Conservation (phyloP, 768 basidiomycete species). For the Crucibulum laeve region DNA sequence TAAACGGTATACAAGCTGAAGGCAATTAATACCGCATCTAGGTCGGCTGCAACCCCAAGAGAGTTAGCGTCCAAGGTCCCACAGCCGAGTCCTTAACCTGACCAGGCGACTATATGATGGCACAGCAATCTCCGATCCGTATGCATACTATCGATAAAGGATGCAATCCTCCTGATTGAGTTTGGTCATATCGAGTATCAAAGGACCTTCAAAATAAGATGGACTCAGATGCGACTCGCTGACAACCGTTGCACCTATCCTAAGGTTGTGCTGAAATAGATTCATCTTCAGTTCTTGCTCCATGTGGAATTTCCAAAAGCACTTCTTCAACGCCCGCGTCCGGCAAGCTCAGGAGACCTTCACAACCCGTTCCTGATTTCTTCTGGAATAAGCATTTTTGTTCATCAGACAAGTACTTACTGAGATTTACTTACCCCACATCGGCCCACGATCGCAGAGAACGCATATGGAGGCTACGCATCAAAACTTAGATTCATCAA, state of each 20-base stretch:
- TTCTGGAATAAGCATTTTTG: conserved; percentile 1
- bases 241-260: no score
- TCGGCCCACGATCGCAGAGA: not conserved
- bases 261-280: no score
- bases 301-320: conserved; percentile 8
- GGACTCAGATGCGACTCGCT: no score
- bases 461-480: no score
- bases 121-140: no score
- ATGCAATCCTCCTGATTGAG: no score
- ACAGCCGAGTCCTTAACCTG: conserved; percentile 9
- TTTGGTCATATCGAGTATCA: no score
- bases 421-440: not conserved
- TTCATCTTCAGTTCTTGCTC: conserved; percentile 1
- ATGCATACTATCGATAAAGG: no score
- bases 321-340: not conserved
- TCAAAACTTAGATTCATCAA: no score
- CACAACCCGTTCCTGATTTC: conserved; percentile 4
- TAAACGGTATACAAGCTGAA: no score
- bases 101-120: conserved; percentile 4
- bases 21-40: conserved; percentile 10
- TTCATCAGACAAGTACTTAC: not conserved
- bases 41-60: conserved; percentile 8
- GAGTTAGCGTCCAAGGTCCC: conserved; percentile 8
- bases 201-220: no score
- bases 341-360: no score